Base-by-base conservation (phyloP, 1,139 yeast genomes). In the Debaryomycetaceae sp. region DNA sequence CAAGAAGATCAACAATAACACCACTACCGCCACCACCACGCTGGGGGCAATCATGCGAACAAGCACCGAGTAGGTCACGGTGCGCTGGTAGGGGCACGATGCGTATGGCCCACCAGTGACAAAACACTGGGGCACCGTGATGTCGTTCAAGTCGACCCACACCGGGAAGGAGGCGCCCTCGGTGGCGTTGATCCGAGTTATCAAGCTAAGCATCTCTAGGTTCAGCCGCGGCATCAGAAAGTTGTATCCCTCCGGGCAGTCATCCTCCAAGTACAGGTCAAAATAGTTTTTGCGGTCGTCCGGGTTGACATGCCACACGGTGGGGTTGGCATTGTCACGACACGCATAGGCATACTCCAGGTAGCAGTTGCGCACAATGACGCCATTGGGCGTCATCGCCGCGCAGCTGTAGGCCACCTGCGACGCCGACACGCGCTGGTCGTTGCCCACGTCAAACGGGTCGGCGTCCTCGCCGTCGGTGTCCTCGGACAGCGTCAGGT, bases 131-230 rank as follows among this genome's bases (percentile, higher is more conserved):
- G 71, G 56, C 4, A 78, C 77, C 0, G 86, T 73, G 12, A 91
- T 67, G 18, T 91, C 86, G 51, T 91, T 91, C 40, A 88, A 45
- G 52, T 88, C 91, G 3, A 88, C 73, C 97, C 97, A 91, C 0
- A 81, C 64, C 0, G 72, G 69, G 15, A 42, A 53, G 7, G 25
- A 7, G 6, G 25, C 8, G 16, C 14, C 14, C 9, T 6, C 8
- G 9, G 12, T 23, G 6, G 9, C 6, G 15, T 27, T 27, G 18
- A 56, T 43, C 10, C 48, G 42, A 23, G 49, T 46, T 30, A 54
- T 39, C 8, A 65, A 41, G n/a, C 67, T 48, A 15, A 54, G 37
- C 47, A 56, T 53, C 41, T 65, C 71, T 4, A 61, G 51, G 44
- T 52, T 51, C 65, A 59, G 70, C 24, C 50, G 47, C 0, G 97